Percentiles rank a stretch among this genome's conserved stretches.
Evolutionary conservation across 2,329 filamentous ascomycete species (phyloP).

Genomic region (Scorias spongiosa): DNA sequence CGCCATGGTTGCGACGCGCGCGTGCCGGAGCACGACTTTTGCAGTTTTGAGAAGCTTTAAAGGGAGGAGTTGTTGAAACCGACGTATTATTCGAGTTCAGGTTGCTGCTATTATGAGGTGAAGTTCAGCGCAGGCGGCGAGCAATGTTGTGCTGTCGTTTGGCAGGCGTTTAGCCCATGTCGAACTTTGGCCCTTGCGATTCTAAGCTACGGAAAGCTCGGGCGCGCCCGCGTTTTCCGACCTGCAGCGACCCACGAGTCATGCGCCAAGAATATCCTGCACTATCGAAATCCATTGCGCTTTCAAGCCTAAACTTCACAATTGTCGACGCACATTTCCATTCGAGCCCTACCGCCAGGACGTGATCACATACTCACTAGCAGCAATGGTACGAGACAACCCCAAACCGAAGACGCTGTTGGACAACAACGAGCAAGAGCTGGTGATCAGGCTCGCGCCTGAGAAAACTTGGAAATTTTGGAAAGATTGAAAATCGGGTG

Average conservation of each 20-base stretch:
- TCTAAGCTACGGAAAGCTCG: background rate
- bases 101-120: too few species aligned
- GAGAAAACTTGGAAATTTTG: background rate
- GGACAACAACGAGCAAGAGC: too few species aligned
- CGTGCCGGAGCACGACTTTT: slow-evolving; percentile 12
- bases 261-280: background rate
- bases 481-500: background rate
- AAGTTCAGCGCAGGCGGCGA: too few species aligned
- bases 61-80: too few species aligned
- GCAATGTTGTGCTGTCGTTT: too few species aligned
- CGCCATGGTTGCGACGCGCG: slow-evolving; percentile 27
- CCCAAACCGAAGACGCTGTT: background rate
- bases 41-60: too few species aligned
- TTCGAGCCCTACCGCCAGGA: slow-evolving; percentile 9
- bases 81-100: too few species aligned
- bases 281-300: background rate
- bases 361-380: slow-evolving; percentile 20
- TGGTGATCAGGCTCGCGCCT: too few species aligned
- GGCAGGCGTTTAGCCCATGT: background rate
- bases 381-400: slow-evolving; percentile 27
- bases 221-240: background rate
- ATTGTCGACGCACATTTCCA: slow-evolving; percentile 1
- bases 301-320: background rate
- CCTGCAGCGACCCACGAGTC: background rate
- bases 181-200: background rate